Base-by-base conservation (phyloP, 176 grass and related monocot species). In the Saccharum officinarum region DNA sequence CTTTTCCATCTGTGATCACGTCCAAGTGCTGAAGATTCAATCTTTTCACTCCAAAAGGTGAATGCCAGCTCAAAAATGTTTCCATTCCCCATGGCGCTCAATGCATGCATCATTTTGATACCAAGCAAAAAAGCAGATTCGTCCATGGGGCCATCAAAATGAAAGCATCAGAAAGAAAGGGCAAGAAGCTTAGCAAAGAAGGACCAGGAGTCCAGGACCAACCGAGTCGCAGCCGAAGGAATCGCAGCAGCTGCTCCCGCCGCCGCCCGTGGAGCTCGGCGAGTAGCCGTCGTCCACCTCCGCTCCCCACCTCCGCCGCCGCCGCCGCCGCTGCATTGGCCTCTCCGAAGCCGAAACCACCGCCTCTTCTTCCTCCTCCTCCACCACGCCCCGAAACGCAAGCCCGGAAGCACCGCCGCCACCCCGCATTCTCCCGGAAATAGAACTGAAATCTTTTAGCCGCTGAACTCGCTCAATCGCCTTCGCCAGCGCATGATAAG, bases 181-280 rank as follows among this genome's bases (percentile, higher is more conserved):
- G 4, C 20, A 22, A 31, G 30, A 79, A 40, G 4, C 40, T 45
- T 20, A 14, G 22, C n/a, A 40, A 59, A 20, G 38, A 42, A 40
- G 74, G 73, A 15, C 15, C 54, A 57, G 52, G 23, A 28, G 22
- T 23, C 55, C 55, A 78, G 59, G 60, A 87, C 89, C 31, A 63
- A 91, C 89, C 89, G 89, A 84, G 76, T 84, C 89, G 63, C 85
- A 69, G 62, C 69, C 41, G 62, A 87, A 80, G 60, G 89, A 90
- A 70, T 34, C 89, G 75, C 46, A 73, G 60, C 84, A 75, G 73
- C 88, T 79, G 47, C 88, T 85, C 72, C 72, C 72, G 42, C 67
- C 80, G 39, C 84, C 80, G 37, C 59, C 80, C 30, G 84, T 87
- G 38, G 89, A 87, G 76, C 80, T 91, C 33, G 70, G 62, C 31